Conservation (phyloP, 768 basidiomycete genomes). For the Dioszegia crocea region DNA sequence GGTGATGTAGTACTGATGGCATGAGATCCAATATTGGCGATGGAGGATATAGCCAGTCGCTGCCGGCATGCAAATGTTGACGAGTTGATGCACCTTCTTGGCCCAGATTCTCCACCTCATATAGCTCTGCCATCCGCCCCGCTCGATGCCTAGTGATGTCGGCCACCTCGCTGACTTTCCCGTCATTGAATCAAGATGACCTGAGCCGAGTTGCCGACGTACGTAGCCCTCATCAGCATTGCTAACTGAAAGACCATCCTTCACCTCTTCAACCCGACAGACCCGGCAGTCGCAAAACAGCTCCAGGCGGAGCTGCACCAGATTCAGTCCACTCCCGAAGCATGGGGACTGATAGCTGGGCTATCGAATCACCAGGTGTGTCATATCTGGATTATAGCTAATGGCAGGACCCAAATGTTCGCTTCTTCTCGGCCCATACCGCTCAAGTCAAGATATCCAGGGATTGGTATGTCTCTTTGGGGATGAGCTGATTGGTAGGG, state of each 20-base stretch:
- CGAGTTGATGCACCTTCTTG: too few species aligned
- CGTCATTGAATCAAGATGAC: constrained; percentile 31
- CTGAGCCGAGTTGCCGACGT: constrained; percentile 39
- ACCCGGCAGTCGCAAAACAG: constrained; percentile 36
- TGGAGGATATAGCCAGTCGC: too few species aligned
- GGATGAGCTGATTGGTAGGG: constrained; percentile 56
- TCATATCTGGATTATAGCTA: background rate
- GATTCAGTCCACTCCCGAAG: constrained; percentile 37
- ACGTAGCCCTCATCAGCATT: background rate
- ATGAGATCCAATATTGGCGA: too few species aligned
- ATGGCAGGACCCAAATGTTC: constrained; percentile 67
- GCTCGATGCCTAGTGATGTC: too few species aligned
- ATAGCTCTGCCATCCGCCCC: too few species aligned
- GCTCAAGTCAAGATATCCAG: constrained; percentile 88
- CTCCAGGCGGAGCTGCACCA: constrained; percentile 41
- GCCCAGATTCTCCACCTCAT: too few species aligned
- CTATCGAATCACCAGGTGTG: constrained; percentile 38
- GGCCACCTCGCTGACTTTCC: constrained; percentile 17
- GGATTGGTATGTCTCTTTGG: constrained; percentile 63
- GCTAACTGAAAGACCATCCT: constrained; percentile 40
- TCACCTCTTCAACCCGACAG: constrained; percentile 35
- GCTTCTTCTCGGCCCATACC: constrained; percentile 93
- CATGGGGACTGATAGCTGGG: constrained; percentile 47
- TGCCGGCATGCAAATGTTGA: too few species aligned
- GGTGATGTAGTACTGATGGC: too few species aligned